A percentile compares a stretch with the other conserved stretches of the same genome.
phyloP scores from a whole-genome alignment of 2,329 filamentous ascomycete species.

The Fusarium sp. region DNA sequence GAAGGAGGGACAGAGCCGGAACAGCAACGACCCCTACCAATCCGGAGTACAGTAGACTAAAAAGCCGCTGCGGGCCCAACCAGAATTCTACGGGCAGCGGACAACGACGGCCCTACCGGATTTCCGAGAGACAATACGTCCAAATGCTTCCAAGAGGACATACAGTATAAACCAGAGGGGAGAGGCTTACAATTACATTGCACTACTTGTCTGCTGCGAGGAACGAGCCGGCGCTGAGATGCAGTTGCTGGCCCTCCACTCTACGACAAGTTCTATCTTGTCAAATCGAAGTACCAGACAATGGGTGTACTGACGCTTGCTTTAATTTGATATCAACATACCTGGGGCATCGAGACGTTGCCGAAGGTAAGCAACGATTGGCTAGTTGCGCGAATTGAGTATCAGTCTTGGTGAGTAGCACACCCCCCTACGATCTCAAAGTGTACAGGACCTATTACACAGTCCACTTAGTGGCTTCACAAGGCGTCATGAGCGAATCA shows the following conservation, averaged over 20 bases:
- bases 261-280: neutral
- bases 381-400: constrained; percentile 17
- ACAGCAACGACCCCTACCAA: constrained; percentile 37
- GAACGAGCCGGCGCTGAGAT: neutral
- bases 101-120: constrained; percentile 44
- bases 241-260: neutral
- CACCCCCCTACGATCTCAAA: constrained; percentile 8
- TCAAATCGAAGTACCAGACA: constrained; percentile 5
- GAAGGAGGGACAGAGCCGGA: constrained; percentile 41
- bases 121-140: constrained; percentile 30
- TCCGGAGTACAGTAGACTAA: constrained; percentile 14
- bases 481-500: constrained; percentile 33
- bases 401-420: constrained; percentile 19
- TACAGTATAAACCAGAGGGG: neutral
- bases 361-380: constrained; percentile 29
- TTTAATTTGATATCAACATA: constrained; percentile 36
- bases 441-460: constrained; percentile 31
- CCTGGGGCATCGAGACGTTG: constrained; percentile 31
- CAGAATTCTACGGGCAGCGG: constrained; percentile 32
- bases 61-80: constrained; percentile 28
- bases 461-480: constrained; percentile 33
- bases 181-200: neutral
- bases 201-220: neutral
- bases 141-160: neutral
- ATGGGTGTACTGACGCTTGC: constrained; percentile 11